phyloP scores from a whole-genome alignment of 768 basidiomycete genomes.

The Pleurotus eryngii region DNA sequence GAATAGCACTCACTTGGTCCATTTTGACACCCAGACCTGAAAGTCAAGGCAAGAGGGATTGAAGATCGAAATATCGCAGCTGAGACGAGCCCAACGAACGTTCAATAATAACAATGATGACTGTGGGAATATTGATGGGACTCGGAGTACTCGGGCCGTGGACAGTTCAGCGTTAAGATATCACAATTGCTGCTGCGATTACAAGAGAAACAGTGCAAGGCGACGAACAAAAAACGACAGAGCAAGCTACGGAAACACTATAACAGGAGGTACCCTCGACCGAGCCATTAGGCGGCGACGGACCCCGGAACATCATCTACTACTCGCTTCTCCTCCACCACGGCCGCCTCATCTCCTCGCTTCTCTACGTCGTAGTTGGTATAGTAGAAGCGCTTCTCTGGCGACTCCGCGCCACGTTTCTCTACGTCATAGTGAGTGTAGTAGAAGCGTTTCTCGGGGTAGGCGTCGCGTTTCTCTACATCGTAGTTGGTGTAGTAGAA shows the following conservation, averaged over 20 bases:
- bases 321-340: neutral
- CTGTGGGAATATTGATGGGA: too few relatives aligned
- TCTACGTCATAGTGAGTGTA: neutral
- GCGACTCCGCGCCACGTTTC: neutral
- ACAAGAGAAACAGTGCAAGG: neutral
- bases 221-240: neutral
- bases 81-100: too few relatives aligned
- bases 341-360: neutral
- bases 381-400: too few relatives aligned
- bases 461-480: too few relatives aligned
- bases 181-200: too few relatives aligned
- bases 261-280: neutral
- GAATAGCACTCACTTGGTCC: conserved; percentile 2
- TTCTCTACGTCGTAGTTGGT: neutral
- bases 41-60: too few relatives aligned
- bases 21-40: neutral
- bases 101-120: too few relatives aligned
- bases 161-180: too few relatives aligned
- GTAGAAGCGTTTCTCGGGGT: too few relatives aligned
- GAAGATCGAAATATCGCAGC: too few relatives aligned
- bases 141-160: too few relatives aligned
- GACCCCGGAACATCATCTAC: neutral
- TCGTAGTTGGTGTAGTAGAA: neutral
- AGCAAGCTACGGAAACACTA: neutral
- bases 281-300: neutral